phyloP scores from a whole-genome alignment of 306 rosid genomes.

The Prunus dulcis region DNA sequence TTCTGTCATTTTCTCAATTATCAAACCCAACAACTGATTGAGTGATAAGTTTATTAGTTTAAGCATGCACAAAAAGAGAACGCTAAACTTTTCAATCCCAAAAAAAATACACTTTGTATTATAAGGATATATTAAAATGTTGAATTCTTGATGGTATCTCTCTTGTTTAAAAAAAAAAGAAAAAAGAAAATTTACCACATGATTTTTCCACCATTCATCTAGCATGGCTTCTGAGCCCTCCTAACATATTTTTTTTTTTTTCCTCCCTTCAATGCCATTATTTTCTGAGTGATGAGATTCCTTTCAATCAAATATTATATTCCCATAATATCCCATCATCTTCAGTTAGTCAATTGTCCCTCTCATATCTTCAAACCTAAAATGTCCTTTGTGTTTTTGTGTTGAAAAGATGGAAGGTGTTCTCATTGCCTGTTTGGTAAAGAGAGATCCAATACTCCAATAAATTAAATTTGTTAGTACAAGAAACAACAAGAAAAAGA shows the following conservation, averaged over 20 bases:
- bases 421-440: conserved; percentile 54
- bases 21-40: not conserved
- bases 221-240: too few species aligned
- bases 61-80: not conserved
- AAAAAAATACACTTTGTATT: not conserved
- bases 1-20: conserved; percentile 12
- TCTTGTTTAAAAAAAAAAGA: too few species aligned
- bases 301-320: conserved; percentile 14
- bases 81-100: not conserved
- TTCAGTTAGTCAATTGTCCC: conserved; percentile 17
- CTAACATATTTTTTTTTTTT: too few species aligned
- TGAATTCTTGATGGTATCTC: too few species aligned
- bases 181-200: not conserved
- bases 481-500: conserved; percentile 41
- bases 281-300: conserved; percentile 16
- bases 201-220: not conserved
- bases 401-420: conserved; percentile 44
- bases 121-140: not conserved
- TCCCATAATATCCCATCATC: conserved; percentile 32
- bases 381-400: not conserved
- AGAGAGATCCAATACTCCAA: conserved; percentile 53
- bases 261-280: not conserved
- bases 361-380: conserved; percentile 12
- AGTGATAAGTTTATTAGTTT: not conserved
- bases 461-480: conserved; percentile 35